Evolutionary conservation across 1,284 basidiomycete species (phyloP), one percentile per base, ranked within the genome.

Genomic region (Vanrija sp.): DNA sequence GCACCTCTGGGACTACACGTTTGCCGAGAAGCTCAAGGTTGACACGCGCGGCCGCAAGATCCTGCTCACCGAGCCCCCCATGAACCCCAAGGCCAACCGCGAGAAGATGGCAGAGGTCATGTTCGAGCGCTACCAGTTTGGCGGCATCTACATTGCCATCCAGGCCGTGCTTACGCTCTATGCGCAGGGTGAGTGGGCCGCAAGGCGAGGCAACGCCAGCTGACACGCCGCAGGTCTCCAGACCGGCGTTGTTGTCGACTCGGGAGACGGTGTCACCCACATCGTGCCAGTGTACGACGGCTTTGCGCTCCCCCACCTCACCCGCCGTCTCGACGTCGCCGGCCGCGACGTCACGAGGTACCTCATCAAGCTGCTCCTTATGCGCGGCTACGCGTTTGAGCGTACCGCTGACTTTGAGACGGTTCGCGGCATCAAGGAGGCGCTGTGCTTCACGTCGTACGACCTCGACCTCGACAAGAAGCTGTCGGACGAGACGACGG

Each of bases 301-400:
- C 21, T 98, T 88, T 69, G 87, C 94, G 0, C 84, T 98, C 47
- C 95, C 95, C 1, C 95, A 98, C 76, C 82, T 98, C 49, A 98
- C 92, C 3, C 85, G 88, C 47, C 86, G 95, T 60, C 82, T 99
- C 56, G 95, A 98, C 73, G 96, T 99, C 61, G 95, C 96, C 46
- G 96, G 96, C 29, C 86, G 95, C 64, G 96, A 98, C 76, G 94
- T 98, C 50, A 99, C 96, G 42, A 86, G 93, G 64, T 98, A 98
- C 78, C 81, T 98, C 72, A 98, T 98, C 85, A 98, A 98, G 80
- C 84, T 98, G 12, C 82, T 99, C 8, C 85, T 98, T 64, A 94
- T 98, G 91, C 86, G 95, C 28, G 96, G 96, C 18, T 98, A 99
- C 75, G 96, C 96, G 0, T 98, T 98, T 83, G 98, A 98, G 78